phyloP scores from a whole-genome alignment of 805 yeast genomes.

The Starmerella bombicola region DNA sequence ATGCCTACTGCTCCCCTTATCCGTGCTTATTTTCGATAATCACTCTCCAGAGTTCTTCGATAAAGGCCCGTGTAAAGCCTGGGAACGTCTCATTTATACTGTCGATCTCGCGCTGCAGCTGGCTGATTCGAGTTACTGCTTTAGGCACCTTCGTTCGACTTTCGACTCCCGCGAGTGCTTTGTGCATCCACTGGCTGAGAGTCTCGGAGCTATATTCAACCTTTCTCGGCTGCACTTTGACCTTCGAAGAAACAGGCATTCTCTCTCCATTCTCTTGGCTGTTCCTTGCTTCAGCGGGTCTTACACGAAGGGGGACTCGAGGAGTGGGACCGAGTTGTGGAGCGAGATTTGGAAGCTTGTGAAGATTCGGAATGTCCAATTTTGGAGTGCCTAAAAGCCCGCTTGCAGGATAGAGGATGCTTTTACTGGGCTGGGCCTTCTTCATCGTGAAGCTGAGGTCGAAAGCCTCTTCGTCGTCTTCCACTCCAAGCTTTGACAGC shows the following conservation, averaged over 20 bases:
- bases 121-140: slow-evolving; percentile 30
- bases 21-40: background rate
- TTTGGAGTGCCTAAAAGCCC: background rate
- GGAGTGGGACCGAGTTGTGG: background rate
- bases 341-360: background rate
- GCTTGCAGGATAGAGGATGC: background rate
- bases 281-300: background rate
- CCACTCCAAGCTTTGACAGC: background rate
- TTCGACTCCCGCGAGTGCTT: slow-evolving; percentile 2
- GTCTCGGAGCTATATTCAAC: background rate
- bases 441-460: background rate
- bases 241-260: background rate
- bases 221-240: background rate
- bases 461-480: background rate
- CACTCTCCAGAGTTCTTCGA: slow-evolving; percentile 42
- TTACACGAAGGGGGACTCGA: background rate
- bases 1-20: too few species aligned
- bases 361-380: background rate
- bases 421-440: background rate
- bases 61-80: slow-evolving; percentile 53
- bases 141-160: slow-evolving; percentile 1
- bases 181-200: slow-evolving; percentile 30
- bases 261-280: background rate
- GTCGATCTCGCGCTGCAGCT: slow-evolving; percentile 33
- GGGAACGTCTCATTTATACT: slow-evolving; percentile 42